Percentiles rank a stretch among this genome's conserved stretches.
phyloP scores from a whole-genome alignment of 2,329 filamentous ascomycete species.

The Colletotrichum aenigma region DNA sequence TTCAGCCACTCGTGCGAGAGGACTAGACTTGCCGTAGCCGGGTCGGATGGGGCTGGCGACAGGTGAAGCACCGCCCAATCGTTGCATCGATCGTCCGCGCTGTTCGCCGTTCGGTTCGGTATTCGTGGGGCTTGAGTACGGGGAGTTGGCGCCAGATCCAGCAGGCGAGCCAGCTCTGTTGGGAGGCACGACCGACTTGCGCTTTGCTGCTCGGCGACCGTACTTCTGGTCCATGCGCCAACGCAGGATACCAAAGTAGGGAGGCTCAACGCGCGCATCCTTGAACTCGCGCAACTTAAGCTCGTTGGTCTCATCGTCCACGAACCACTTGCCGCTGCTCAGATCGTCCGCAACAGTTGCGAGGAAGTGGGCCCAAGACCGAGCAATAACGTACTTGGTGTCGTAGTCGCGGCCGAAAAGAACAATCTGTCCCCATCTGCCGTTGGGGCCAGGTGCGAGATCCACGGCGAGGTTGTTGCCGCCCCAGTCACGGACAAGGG shows the following conservation, averaged over 20 bases:
- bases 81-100: conserved; percentile 74
- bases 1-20: conserved; percentile 76
- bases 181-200: conserved; percentile 52
- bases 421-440: conserved; percentile 96
- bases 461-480: conserved; percentile 97
- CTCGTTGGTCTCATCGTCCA: conserved; percentile 91
- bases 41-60: conserved; percentile 69
- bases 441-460: conserved; percentile 85
- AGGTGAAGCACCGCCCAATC: conserved; percentile 68
- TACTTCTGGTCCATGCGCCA: conserved; percentile 97
- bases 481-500: conserved; percentile 95
- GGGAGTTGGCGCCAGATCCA: conserved; percentile 56
- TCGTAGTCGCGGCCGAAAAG: conserved; percentile 97
- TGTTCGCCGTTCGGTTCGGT: conserved; percentile 61
- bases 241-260: conserved; percentile 91
- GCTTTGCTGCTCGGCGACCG: conserved; percentile 66
- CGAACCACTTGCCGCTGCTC: conserved; percentile 84
- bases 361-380: conserved; percentile 89
- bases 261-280: conserved; percentile 84
- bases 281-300: conserved; percentile 94
- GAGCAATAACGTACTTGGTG: conserved; percentile 94
- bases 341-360: conserved; percentile 90
- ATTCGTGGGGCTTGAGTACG: conserved; percentile 61
- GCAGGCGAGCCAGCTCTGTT: conserved; percentile 49
- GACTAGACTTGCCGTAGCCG: conserved; percentile 67